Evolutionary conservation across 257 asterid species (phyloP), one percentile per base, ranked within the genome.

Genomic region (Solanum commersonii): DNA sequence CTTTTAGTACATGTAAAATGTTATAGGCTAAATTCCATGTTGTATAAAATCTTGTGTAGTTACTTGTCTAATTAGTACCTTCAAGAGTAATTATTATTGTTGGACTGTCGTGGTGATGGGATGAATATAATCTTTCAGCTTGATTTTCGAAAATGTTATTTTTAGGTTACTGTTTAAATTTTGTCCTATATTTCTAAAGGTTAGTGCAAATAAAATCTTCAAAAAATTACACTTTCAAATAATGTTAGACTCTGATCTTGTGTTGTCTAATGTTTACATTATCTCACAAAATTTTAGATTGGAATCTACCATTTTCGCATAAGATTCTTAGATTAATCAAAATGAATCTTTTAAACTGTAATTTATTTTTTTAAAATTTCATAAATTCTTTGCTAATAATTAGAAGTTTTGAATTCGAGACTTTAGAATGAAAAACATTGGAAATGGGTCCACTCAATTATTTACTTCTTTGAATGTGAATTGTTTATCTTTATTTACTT

Each of bases 341-440:
- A 13, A 67, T 27, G 35, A 27, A 67, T 67, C 1, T 67, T 25
- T 67, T 67, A 67, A 67, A 65, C 0, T 0, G 1, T 65, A 0
- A 65, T 56, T 0, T 23, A 63, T 63, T 63, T 60, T 20, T n/a
- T 0, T 0, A 1, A 67, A 67, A 12, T 20, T 59, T 59, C 2
- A 20, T 0, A 13, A 59, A 1, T 22, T 59, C 0, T 8, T 22
- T 22, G 27, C 5, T 20, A 0, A 2, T 22, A 59, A 23, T 63
- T 0, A 0, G 0, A 2, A 63, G 11, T 63, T 63, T 63, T 0
- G 31, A 0, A n/a, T n/a, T 63, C 14, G 1, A 63, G 31, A 5
- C 0, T 56, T 2, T 22, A 20, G 5, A 7, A 22, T 0, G 0
- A 59, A 59, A 20, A 59, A 20, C 0, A 20, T 59, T 59, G 5